Evolutionary conservation across 768 basidiomycete genomes (phyloP).

Genomic region (Rubroboletus satanas): DNA sequence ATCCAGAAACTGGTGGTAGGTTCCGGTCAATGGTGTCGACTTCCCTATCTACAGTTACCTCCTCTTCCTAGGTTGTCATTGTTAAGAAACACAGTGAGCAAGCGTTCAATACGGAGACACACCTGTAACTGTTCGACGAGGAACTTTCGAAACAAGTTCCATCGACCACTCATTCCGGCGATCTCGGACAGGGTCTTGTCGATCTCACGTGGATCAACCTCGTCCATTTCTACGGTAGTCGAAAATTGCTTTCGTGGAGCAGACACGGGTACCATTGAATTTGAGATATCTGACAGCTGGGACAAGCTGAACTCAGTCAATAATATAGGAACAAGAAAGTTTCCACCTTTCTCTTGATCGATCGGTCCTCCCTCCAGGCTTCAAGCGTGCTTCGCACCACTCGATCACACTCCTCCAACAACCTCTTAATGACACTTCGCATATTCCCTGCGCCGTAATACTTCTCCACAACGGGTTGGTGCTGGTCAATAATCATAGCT

Average conservation of each 20-base stretch:
- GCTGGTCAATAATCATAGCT: slow-evolving; percentile 94
- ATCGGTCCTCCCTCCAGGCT: slow-evolving; percentile 90
- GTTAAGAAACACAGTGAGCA: not conserved
- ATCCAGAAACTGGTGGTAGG: not conserved
- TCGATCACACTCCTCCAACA: slow-evolving; percentile 84
- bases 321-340: not conserved
- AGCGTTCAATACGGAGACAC: slow-evolving; percentile 8
- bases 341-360: slow-evolving; percentile 72
- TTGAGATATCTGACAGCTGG: slow-evolving; percentile 48
- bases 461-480: slow-evolving; percentile 96
- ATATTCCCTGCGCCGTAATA: slow-evolving; percentile 93
- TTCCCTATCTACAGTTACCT: slow-evolving; percentile 3
- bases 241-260: slow-evolving; percentile 32
- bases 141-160: slow-evolving; percentile 89
- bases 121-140: slow-evolving; percentile 71
- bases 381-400: slow-evolving; percentile 72
- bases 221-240: slow-evolving; percentile 41
- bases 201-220: slow-evolving; percentile 83
- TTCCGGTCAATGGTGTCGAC: slow-evolving; percentile 1
- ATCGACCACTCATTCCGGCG: slow-evolving; percentile 86
- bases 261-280: slow-evolving; percentile 35
- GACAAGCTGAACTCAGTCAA: not conserved
- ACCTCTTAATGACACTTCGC: slow-evolving; percentile 66
- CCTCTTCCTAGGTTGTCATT: slow-evolving; percentile 16
- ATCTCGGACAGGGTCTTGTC: slow-evolving; percentile 88